Base-by-base conservation (phyloP, 2,329 filamentous ascomycete species). In the Diaporthe sp. region DNA sequence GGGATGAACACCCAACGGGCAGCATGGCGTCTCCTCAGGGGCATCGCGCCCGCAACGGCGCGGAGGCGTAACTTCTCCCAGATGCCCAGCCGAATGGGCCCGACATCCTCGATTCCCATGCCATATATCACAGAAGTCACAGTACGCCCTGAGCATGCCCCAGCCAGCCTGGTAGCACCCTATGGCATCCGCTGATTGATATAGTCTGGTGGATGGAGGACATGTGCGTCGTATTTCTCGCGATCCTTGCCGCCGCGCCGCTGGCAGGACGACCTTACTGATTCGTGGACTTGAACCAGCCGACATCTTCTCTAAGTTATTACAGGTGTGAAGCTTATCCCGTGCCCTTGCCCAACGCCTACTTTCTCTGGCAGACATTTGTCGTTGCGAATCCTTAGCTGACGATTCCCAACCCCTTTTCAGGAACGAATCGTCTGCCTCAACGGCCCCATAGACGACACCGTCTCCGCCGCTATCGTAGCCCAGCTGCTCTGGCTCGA, bases 401-500 rank as follows among this genome's bases (percentile, higher is more conserved):
- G 60, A 82, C 73, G 28, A 6, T 71, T 9, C 70, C 76, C 73
- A 75, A 75, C 42, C 37, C 42, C 34, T 8, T 0, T 15, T 6
- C 46, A 95, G 92, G 96, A 98, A 88, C 94, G 96, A 78, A 98
- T 98, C 81, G 90, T 99, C 81, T 98, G 94, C 83, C 90, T 98
- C 49, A 98, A 98, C 81, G 96, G 96, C 81, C 90, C 94, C 82
- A 95, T 98, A 75, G 94, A 98, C 86, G 95, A 98, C 82, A 93
- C 91, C 57, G 92, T 97, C 79, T 98, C 95, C 51, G 96, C 97
- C n/a, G 94, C 94, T 57, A 95, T 98, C 78, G 96, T 98, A 39
- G 95, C 97, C 1, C 97, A 99, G 84, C 92, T 99, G 31, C 93
- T 99, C 78, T 99, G 96, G 90, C 95, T 99, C 84, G 97, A 99